phyloP scores from a whole-genome alignment of 257 asterid genomes.

The Eustoma russellianum region DNA sequence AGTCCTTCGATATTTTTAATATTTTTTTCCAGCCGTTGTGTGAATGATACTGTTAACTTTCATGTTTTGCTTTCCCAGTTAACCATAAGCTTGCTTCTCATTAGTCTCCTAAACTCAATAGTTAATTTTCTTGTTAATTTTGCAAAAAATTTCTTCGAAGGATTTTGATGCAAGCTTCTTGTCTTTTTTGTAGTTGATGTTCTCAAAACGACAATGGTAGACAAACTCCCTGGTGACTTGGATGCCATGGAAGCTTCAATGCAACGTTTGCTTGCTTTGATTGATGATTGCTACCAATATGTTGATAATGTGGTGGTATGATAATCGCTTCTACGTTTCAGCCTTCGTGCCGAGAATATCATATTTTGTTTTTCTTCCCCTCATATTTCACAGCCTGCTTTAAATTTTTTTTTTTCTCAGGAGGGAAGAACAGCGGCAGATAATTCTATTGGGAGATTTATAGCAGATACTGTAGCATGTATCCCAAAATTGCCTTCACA shows the following conservation, averaged over 20 bases:
- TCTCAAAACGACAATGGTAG: constrained; percentile 69
- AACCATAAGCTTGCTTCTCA: too few relatives aligned
- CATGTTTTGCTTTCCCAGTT: too few relatives aligned
- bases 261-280: constrained; percentile 72
- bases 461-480: constrained; percentile 58
- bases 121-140: neutral
- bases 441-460: constrained; percentile 57
- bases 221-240: constrained; percentile 82
- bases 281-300: constrained; percentile 74
- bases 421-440: constrained; percentile 67
- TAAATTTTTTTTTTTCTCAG: constrained; percentile 25
- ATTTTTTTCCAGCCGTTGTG: too few relatives aligned
- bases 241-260: constrained; percentile 98
- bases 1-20: too few relatives aligned
- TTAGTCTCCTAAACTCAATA: too few relatives aligned
- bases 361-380: too few relatives aligned
- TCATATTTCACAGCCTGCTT: neutral
- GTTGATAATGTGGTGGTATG: constrained; percentile 96
- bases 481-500: constrained; percentile 61
- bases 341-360: too few relatives aligned
- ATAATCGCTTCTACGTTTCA: neutral
- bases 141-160: neutral
- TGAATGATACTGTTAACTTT: too few relatives aligned
- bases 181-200: constrained; percentile 49
- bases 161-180: neutral